A percentile compares a stretch with the other conserved stretches of the same genome.
These are phyloP conservation scores for Zanthoxylum bungeanum DNA, from an alignment of 345 rosid genomes.

Conservation along the genomic window DNA sequence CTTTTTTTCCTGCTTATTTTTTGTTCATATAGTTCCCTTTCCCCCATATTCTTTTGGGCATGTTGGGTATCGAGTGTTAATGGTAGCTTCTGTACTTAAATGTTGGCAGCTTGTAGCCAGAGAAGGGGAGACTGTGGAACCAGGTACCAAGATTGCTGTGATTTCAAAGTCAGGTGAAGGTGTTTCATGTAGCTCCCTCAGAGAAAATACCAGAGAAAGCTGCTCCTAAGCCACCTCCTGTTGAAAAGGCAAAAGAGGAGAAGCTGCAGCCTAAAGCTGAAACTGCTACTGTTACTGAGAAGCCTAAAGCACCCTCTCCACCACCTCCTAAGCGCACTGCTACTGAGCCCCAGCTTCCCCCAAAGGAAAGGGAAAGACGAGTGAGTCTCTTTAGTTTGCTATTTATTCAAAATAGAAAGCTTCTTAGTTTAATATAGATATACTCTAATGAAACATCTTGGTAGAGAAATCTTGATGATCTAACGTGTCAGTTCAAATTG, in stretches of 20 bases:
- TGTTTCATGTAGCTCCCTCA: conserved; percentile 84
- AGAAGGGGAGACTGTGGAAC: conserved; percentile 98
- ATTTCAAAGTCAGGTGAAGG: conserved; percentile 84
- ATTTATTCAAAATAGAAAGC: not conserved
- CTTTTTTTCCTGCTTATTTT: not conserved
- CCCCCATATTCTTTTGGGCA: not conserved
- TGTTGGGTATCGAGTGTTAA: not conserved
- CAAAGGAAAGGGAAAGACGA: conserved; percentile 97
- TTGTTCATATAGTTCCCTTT: not conserved
- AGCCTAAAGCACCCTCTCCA: conserved; percentile 48
- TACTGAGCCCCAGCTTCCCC: conserved; percentile 98
- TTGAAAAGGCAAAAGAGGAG: conserved; percentile 31
- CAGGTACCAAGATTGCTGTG: conserved; percentile 79
- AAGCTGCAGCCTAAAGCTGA: conserved; percentile 52
- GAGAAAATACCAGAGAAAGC: conserved; percentile 51
- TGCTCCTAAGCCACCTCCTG: conserved; percentile 53
- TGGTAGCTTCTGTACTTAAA: not conserved
- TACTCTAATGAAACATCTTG: not conserved
- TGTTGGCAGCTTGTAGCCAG: conserved; percentile 65
- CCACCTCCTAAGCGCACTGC: conserved; percentile 71
- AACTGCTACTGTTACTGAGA: conserved; percentile 43
- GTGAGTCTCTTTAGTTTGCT: conserved; percentile 37
- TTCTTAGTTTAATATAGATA: not conserved
- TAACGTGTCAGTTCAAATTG: conserved; percentile 5
- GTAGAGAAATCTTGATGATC: conserved; percentile 16